These are phyloP conservation scores for Cutaneotrichosporon spelunceum DNA, from an alignment of 1,284 basidiomycete species.

Conservation along the genomic window DNA sequence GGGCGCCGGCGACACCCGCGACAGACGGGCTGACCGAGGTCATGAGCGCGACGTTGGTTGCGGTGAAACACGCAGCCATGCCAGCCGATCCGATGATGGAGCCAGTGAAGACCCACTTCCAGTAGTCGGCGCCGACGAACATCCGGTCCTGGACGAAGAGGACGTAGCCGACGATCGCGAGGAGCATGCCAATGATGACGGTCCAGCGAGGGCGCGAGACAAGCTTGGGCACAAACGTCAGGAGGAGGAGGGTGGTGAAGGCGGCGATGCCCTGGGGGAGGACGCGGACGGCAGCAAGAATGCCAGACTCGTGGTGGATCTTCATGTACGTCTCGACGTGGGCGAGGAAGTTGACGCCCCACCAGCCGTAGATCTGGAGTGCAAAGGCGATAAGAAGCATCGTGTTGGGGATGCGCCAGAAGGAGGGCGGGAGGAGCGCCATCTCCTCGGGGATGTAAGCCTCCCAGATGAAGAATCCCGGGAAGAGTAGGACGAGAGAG, in stretches of 20 bases:
- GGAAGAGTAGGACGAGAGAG: constrained; percentile 33
- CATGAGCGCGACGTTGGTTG: constrained; percentile 38
- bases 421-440: constrained; percentile 40
- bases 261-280: constrained; percentile 35
- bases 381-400: constrained; percentile 38
- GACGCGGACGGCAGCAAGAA: constrained; percentile 34
- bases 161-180: constrained; percentile 30
- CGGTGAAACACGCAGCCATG: constrained; percentile 28
- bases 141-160: constrained; percentile 18
- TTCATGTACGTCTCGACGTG: constrained; percentile 28
- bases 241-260: constrained; percentile 16
- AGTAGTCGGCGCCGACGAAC: constrained; percentile 26
- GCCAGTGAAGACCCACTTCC: constrained; percentile 40
- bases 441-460: constrained; percentile 30
- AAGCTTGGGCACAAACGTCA: constrained; percentile 23
- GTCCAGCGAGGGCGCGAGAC: constrained; percentile 31
- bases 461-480: constrained; percentile 42
- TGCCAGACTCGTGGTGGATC: constrained; percentile 26
- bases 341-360: constrained; percentile 30
- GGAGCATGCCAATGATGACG: constrained; percentile 31
- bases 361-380: constrained; percentile 43
- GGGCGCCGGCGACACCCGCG: constrained; percentile 46
- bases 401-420: constrained; percentile 47
- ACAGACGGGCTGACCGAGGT: constrained; percentile 35
- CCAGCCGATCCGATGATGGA: constrained; percentile 36